Evolutionary conservation across 2,329 filamentous ascomycete genomes (phyloP).

Genomic region (Ophiostoma ulmi): DNA sequence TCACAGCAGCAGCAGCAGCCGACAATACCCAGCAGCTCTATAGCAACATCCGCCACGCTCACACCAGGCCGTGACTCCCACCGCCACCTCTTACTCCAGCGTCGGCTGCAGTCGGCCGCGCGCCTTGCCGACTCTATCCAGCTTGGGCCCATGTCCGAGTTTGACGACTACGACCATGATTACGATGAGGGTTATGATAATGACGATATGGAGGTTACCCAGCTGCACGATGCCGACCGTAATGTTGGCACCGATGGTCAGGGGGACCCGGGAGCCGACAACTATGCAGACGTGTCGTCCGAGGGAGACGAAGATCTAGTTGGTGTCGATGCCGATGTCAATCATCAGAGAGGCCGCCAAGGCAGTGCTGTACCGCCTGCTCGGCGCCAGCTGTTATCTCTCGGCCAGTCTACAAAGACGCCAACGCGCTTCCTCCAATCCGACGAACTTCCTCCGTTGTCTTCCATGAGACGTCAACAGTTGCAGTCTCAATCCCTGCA

Average conservation of each 20-base stretch:
- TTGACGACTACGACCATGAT: slow-evolving; percentile 27
- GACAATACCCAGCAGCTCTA: neutral
- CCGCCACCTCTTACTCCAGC: slow-evolving; percentile 22
- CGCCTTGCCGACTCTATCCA: slow-evolving; percentile 28
- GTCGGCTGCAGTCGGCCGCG: slow-evolving; percentile 27
- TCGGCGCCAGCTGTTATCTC: neutral
- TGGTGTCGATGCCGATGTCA: too few species aligned
- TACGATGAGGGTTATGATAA: slow-evolving; percentile 22
- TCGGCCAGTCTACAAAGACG: neutral
- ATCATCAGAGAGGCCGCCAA: neutral
- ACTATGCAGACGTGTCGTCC: slow-evolving; percentile 23
- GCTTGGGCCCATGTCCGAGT: slow-evolving; percentile 30
- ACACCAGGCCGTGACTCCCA: slow-evolving; percentile 5
- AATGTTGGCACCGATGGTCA: too few species aligned
- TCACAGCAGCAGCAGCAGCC: neutral
- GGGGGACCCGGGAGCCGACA: neutral
- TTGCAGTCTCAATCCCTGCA: neutral
- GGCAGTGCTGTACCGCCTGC: neutral
- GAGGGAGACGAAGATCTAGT: slow-evolving; percentile 23
- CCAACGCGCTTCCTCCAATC: neutral
- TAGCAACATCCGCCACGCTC: slow-evolving; percentile 11
- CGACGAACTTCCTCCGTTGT: neutral
- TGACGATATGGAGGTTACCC: slow-evolving; percentile 12
- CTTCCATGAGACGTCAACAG: neutral
- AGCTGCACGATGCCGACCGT: neutral